Evolutionary conservation across 2,329 filamentous ascomycete species (phyloP).

Genomic region (Nothophoma quercina): DNA sequence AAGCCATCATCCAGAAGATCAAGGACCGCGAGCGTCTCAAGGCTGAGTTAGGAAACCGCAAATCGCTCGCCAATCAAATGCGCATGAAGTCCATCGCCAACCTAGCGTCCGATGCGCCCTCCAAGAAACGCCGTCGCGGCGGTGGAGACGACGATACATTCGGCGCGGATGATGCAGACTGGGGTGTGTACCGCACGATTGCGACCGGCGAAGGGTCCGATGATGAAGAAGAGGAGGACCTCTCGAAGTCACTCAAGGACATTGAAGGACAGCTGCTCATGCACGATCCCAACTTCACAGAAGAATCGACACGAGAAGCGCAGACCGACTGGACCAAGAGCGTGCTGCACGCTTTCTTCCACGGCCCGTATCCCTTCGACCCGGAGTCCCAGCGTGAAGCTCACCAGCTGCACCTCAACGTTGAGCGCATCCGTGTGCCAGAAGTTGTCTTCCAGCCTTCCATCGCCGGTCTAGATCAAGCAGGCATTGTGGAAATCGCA

Average conservation of each 20-base stretch:
- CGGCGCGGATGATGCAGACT: slow-evolving; percentile 95
- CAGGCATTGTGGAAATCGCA: slow-evolving; percentile 89
- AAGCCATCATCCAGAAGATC: slow-evolving; percentile 78
- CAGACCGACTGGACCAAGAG: slow-evolving; percentile 96
- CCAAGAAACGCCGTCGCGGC: slow-evolving; percentile 82
- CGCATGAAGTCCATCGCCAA: slow-evolving; percentile 99
- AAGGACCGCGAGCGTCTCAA: slow-evolving; percentile 94
- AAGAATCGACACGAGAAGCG: slow-evolving; percentile 89
- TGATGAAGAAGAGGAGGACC: slow-evolving; percentile 91
- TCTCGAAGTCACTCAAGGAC: slow-evolving; percentile 73
- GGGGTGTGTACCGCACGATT: slow-evolving; percentile 95
- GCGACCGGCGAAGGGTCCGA: slow-evolving; percentile 81
- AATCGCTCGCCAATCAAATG: slow-evolving; percentile 93
- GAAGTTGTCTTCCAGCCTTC: slow-evolving; percentile 93
- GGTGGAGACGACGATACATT: slow-evolving; percentile 95
- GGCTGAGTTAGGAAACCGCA: slow-evolving; percentile 93
- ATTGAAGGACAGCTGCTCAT: slow-evolving; percentile 86
- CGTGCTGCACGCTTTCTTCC: slow-evolving; percentile 86
- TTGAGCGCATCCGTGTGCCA: slow-evolving; percentile 92
- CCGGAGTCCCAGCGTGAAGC: slow-evolving; percentile 78
- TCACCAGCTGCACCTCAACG: slow-evolving; percentile 92
- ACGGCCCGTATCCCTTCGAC: slow-evolving; percentile 87
- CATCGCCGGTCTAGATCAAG: slow-evolving; percentile 92
- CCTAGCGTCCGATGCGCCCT: slow-evolving; percentile 85
- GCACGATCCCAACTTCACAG: slow-evolving; percentile 87